A percentile compares a stretch with the other conserved stretches of the same genome.
These are phyloP conservation scores for Bauhinia variegata DNA, from an alignment of 306 rosid genomes.

Conservation along the genomic window DNA sequence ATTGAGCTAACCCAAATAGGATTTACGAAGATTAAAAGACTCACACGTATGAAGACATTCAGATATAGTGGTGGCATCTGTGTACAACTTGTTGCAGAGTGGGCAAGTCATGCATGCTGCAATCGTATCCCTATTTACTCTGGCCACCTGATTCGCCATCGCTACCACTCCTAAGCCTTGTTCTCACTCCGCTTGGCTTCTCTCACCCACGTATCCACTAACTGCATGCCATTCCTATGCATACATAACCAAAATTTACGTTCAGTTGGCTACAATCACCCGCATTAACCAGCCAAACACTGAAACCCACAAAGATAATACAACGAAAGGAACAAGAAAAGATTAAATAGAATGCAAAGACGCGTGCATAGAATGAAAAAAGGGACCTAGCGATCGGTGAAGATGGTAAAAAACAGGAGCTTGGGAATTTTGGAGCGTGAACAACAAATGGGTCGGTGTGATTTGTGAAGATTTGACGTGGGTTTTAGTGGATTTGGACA, in stretches of 20 bases:
- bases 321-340: slow-evolving; percentile 17
- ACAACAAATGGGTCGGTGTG: slow-evolving; percentile 55
- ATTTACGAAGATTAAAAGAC: slow-evolving; percentile 26
- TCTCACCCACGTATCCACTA: slow-evolving; percentile 44
- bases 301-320: slow-evolving; percentile 14
- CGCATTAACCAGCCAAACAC: slow-evolving; percentile 41
- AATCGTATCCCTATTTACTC: slow-evolving; percentile 68
- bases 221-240: slow-evolving; percentile 64
- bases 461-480: slow-evolving; percentile 65
- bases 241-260: slow-evolving; percentile 54
- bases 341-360: slow-evolving; percentile 16
- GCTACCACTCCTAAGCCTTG: slow-evolving; percentile 27
- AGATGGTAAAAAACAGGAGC: slow-evolving; percentile 28
- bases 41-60: slow-evolving; percentile 99
- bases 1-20: slow-evolving; percentile 4
- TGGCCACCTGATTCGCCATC: slow-evolving; percentile 80
- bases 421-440: slow-evolving; percentile 32
- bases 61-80: slow-evolving; percentile 89
- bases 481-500: slow-evolving; percentile 57
- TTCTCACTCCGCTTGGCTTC: slow-evolving; percentile 19
- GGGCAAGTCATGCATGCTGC: slow-evolving; percentile 95
- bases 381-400: slow-evolving; percentile 41
- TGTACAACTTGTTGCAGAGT: slow-evolving; percentile 71
- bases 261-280: slow-evolving; percentile 47
- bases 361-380: slow-evolving; percentile 20